Evolutionary conservation across 495 filamentous ascomycete genomes (phyloP), one percentile per base, ranked within the genome.

Genomic region (Penicillium canescens): DNA sequence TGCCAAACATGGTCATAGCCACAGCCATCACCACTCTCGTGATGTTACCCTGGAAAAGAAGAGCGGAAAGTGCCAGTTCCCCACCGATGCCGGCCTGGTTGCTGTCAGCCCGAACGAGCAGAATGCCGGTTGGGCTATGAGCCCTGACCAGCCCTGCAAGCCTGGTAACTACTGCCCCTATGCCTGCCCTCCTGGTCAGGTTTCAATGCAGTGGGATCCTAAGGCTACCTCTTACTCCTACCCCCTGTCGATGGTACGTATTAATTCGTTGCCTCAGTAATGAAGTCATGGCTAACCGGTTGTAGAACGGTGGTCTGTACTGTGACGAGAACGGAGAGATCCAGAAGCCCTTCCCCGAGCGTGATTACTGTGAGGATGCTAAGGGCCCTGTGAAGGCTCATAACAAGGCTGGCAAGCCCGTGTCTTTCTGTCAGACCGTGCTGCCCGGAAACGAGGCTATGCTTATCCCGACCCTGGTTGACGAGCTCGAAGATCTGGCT

Each of bases 391-490:
- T 93, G 26, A 68, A 72, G 39, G 82, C 77, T 33, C 75, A 81
- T 43, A 92, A 91, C 69, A 86, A 84, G 60, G 78, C 78, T 43
- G 75, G 79, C 21, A 72, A 77, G 43, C 51, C 76, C 14, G 83
- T 92, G 13, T 80, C 89, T 3, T 88, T 92, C 67, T 94, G 90
- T 63, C 90, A 94, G 64, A 94, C 89, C 3, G 88, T 91, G 35
- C 68, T 92, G 46, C 90, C 89, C 11, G 90, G 90, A n/a, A 89
- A 91, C 64, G 90, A 94, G 72, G 86, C 87, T 48, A 94, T 94
- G 90, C 73, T 92, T 56, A 94, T 92, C 64, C 88, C 89, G 11
- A 92, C 87, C 26, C 64, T 84, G 58, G 84, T 92, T 33, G 55
- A 74, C 28, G 62, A 67, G 16, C 55, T 71, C 12, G 69, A 73